Evolutionary conservation across 129 eudicot species (phyloP).

Genomic region (Pulicaria dysenterica): DNA sequence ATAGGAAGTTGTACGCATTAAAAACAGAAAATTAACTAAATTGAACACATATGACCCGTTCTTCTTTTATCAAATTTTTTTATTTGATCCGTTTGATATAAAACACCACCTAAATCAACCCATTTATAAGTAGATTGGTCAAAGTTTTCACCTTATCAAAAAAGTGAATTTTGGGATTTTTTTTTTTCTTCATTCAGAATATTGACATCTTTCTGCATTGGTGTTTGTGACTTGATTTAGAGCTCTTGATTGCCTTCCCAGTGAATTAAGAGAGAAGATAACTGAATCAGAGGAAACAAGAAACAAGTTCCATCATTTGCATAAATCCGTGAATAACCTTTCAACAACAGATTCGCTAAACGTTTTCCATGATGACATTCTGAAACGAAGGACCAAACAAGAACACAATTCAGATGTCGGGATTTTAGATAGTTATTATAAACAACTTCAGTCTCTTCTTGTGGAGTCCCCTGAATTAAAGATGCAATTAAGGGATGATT

Average conservation of each 20-base stretch:
- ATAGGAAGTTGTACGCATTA: too few species aligned
- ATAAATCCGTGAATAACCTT: constrained; percentile 48
- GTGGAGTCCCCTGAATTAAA: constrained; percentile 47
- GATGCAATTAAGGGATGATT: constrained; percentile 33
- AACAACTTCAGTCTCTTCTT: constrained; percentile 52
- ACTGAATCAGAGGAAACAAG: constrained; percentile 50
- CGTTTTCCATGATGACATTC: constrained; percentile 42
- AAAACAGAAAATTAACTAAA: too few species aligned
- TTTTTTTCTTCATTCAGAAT: neutral
- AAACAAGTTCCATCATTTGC: constrained; percentile 42
- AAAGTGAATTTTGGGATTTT: too few species aligned
- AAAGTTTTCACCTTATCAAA: too few species aligned
- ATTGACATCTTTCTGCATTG: neutral
- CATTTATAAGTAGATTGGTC: too few species aligned
- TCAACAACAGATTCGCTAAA: constrained; percentile 57
- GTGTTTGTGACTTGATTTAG: constrained; percentile 26
- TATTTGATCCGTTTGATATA: too few species aligned
- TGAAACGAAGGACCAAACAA: constrained; percentile 20
- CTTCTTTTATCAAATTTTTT: too few species aligned
- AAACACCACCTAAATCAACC: too few species aligned
- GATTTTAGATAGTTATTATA: constrained; percentile 39
- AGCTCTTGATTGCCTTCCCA: constrained; percentile 57
- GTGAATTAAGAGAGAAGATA: constrained; percentile 47
- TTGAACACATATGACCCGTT: too few species aligned
- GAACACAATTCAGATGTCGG: constrained; percentile 31